Evolutionary conservation across 768 basidiomycete genomes (phyloP).

Genomic region (Piloderma croceum): DNA sequence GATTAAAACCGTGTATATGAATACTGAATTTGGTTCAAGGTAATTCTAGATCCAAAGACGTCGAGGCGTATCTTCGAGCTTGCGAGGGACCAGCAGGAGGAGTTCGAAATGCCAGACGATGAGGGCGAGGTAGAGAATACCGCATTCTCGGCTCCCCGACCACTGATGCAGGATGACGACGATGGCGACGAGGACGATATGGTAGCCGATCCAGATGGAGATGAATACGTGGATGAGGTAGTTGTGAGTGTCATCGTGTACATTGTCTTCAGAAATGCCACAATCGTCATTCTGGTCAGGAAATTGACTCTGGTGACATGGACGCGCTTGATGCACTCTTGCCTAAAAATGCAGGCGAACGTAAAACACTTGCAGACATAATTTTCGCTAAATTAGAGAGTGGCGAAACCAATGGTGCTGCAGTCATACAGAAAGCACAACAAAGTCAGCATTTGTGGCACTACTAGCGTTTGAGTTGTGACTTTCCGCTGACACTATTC

Average conservation of each 20-base stretch:
- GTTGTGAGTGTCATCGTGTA: slow-evolving; percentile 39
- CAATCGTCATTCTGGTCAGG: slow-evolving; percentile 33
- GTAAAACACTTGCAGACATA: slow-evolving; percentile 90
- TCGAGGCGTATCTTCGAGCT: slow-evolving; percentile 88
- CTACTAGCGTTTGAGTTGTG: too few relatives aligned
- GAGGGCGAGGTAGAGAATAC: slow-evolving; percentile 41
- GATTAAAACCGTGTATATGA: too few relatives aligned
- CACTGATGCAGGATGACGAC: slow-evolving; percentile 34
- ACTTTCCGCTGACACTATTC: too few relatives aligned
- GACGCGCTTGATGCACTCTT: slow-evolving; percentile 77
- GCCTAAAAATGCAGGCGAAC: slow-evolving; percentile 68
- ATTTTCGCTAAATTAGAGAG: slow-evolving; percentile 90
- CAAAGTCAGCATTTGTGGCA: slow-evolving; percentile 45
- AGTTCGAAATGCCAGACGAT: slow-evolving; percentile 63
- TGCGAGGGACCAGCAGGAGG: slow-evolving; percentile 89
- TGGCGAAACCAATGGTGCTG: slow-evolving; percentile 46
- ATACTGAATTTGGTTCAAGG: slow-evolving; percentile 34
- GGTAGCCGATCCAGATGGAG: slow-evolving; percentile 30
- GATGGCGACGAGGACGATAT: slow-evolving; percentile 56
- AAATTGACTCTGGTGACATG: slow-evolving; percentile 89
- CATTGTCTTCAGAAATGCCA: slow-evolving; percentile 7
- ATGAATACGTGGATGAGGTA: slow-evolving; percentile 50
- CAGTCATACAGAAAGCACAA: slow-evolving; percentile 54
- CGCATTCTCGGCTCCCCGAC: slow-evolving; percentile 21
- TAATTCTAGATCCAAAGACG: slow-evolving; percentile 71